Base-by-base conservation (phyloP, 2,329 filamentous ascomycete species). In the Juglanconis sp. region DNA sequence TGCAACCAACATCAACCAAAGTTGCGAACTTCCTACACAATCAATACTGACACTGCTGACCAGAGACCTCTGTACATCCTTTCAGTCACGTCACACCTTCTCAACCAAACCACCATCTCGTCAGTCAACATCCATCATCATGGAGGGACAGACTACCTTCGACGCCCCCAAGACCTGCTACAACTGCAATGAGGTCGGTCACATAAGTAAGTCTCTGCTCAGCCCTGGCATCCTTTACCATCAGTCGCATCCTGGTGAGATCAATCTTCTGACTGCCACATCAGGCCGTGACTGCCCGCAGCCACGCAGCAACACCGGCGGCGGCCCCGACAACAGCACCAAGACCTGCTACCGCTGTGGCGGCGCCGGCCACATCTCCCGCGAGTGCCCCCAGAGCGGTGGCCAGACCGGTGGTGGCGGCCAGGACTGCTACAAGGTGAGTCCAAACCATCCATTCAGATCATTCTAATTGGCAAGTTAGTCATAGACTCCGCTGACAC, bases 201-300 rank as follows among this genome's bases (percentile, higher is more conserved):
- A 94, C 76, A 88, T 94, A 77, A 91, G 88, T 90, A 81, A 78
- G 86, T 80, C 56, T 60, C 49, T 59, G 42, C 4, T 53, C 61
- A 11, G 31, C 53, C n/a, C 48, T n/a, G 24, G 61, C 50, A 36
- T 62, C 50, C 54, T 56, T 65, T 61, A 60, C 63, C 52, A 57
- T 70, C 60, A 70, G 59, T 57, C 15, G 1, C 13, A 36, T 6
- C 15, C 35, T 15, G n/a, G 32, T 51, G 38, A 52, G 42, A n/a
- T 13, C 50, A 34, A 31, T 30, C 4, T 46, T 10, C 44, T 52
- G 48, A 47, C 32, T 15, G 24, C 36, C 32, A 17, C 38, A 17
- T 34, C 64, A 90, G 88, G 90, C 84, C 91, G 93, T 76, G 94
- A 98, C 74, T 98, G 94, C 84, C 87, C 89, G 65, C 87, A 91